Evolutionary conservation across 345 rosid genomes (phyloP), one percentile per base, ranked within the genome.

Genomic region (Ceriops decandra): DNA sequence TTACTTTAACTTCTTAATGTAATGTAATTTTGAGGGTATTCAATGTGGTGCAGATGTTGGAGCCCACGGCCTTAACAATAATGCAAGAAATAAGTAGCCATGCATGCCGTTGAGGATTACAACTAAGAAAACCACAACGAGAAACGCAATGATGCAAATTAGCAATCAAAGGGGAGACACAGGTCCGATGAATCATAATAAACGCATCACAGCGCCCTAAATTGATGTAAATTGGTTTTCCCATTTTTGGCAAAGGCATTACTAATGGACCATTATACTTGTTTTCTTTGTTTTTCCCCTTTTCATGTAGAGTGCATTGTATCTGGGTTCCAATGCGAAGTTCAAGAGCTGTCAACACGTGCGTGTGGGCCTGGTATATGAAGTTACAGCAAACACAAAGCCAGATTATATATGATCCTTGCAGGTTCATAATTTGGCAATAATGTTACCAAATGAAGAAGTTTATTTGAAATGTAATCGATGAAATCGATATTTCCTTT

Each of bases 1-100:
- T 28, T 28, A 15, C 16, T 42, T 33, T 33, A 33, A 42, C 15
- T 42, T 42, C 17, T 42, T 42, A 42, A 0, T 42, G 49, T 42
- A 42, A 0, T 15, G 49, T 42, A 42, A 0, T 15, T 42, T 13
- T 15, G 17, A 42, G 15, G 49, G 5, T 15, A 42, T 52, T 31
- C 38, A 1, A 7, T 19, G 11, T 71, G n/a, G 10, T 28, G 24
- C n/a, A 73, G 71, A 33, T 53, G 28, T 71, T 38, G 1, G 21
- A 30, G 57, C 63, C 46, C 26, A 64, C 57, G 46, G 74, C 68
- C 32, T 11, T 60, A 73, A 65, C 30, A 61, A 66, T 16, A 73
- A 67, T 53, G 75, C 60, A 32, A 71, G 69, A 33, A 47, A 64
- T 31, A 57, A 57, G 57, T 64, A 47, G 58, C 69, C 64, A 31